Evolutionary conservation across 441 rosid genomes (phyloP), one percentile per base, ranked within the genome.

Genomic region (Caryocar brasiliense): DNA sequence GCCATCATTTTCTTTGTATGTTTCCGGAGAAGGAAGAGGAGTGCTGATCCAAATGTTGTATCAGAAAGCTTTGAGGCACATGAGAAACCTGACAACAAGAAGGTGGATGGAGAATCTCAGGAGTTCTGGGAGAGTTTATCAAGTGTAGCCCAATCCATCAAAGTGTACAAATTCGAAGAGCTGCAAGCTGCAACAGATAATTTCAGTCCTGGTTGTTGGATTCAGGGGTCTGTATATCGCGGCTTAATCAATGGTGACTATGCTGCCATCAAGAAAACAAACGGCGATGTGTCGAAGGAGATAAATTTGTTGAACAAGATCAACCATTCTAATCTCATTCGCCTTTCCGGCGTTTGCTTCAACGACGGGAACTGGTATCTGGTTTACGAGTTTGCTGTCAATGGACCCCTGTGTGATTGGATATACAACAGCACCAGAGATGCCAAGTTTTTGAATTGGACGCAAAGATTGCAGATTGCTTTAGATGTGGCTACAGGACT

Each of bases 401-500:
- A 79, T 36, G 92, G 96, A 53, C 51, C 77, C 19, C 53, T 85
- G 51, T 79, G 73, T 28, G 77, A 81, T 28, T 88, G 95, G 95
- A 79, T 88, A 29, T 61, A 65, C 28, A 3, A 34, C 15, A 51
- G 19, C n/a, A 50, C 49, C 58, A 54, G 30, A 9, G 57, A 35
- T 5, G 68, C 54, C 17, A 77, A 58, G 29, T 56, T 50, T 14
- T 63, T 90, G 47, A 79, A 43, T 24, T 83, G 77, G 85, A 65
- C 33, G 7, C 85, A 89, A 40, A 80, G 81, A 38, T 33, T 80
- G 19, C 85, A 70, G 56, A 72, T 89, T 39, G 77, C 72, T 35
- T 40, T 79, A 19, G 97, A 80, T 68, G 79, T 81, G 37, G 93
- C 91, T 3, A 70, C 72, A 1, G 91, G 97, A 36, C 84, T 89